Base-by-base conservation (phyloP, 1,139 yeast genomes). In the Kazachstania sp. region DNA sequence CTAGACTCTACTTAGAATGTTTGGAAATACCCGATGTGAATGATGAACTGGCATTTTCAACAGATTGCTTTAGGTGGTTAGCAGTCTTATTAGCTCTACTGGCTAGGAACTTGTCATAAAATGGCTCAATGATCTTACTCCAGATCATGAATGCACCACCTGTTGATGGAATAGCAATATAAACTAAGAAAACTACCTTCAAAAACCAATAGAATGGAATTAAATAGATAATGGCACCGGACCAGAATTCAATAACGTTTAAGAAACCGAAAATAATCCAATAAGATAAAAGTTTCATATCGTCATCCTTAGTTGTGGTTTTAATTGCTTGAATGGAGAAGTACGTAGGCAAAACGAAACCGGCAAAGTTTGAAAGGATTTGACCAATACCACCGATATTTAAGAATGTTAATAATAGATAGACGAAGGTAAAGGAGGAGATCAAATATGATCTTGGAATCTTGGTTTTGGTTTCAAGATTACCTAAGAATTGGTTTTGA, bases 241-340 rank as follows among this genome's bases (percentile, higher is more conserved):
- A 83, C 97, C 97, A 92, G 76, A 87, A 92, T 72, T 92, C 99
- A 61, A 87, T 64, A 45, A 92, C 92, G 66, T 83, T 86, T 72
- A 92, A 79, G 61, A 81, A 81, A 31, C 97, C 95, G 66, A 86
- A 92, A 30, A 92, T 95, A 51, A 92, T 96, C 98, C 98, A 92
- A 70, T 92, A 90, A 35, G 96, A 84, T 64, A 92, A 77, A 66
- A 85, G 78, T 61, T 86, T 84, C 52, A 94, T 84, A 67, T 88
- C 96, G 65, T 88, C 97, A 37, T 72, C 70, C 41, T 80, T 71
- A 31, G 76, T 66, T 11, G 77, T 57, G 34, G 96, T 83, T 68
- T 82, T 86, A 57, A 92, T 75, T 18, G 98, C 97, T 53, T 78
- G 66, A 54, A 92, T 74, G 12, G 98, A 92, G 66, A 77, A 82